Conservation (phyloP, 1,284 basidiomycete genomes). For the Phlebopus sp. region DNA sequence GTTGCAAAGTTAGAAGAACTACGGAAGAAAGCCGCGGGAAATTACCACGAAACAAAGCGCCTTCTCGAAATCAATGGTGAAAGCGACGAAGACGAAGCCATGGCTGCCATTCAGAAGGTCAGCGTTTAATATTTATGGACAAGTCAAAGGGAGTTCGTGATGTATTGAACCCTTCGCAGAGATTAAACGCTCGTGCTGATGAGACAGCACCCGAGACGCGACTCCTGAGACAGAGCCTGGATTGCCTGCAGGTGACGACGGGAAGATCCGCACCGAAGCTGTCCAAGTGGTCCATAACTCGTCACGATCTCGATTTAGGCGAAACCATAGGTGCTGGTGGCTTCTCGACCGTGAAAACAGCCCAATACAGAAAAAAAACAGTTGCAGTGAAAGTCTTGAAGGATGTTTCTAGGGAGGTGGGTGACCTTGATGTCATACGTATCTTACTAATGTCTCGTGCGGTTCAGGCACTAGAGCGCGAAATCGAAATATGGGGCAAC, state of each 20-base stretch:
- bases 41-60: neutral
- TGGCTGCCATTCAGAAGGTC: neutral
- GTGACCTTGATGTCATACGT: neutral
- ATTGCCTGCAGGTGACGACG: neutral
- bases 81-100: neutral
- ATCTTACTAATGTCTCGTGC: neutral
- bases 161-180: neutral
- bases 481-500: slow-evolving; percentile 2
- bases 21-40: neutral
- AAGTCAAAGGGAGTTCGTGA: neutral
- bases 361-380: neutral
- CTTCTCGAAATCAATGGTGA: neutral
- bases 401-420: neutral
- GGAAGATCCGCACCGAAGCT: neutral
- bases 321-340: neutral
- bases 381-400: neutral
- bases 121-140: neutral
- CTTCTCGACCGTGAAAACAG: neutral
- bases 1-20: neutral
- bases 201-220: neutral
- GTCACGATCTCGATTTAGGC: neutral
- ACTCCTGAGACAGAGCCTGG: neutral
- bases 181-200: neutral
- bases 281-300: neutral
- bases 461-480: neutral